Conservation (phyloP, 179 eudicot species). For the Vitellaria paradoxa region DNA sequence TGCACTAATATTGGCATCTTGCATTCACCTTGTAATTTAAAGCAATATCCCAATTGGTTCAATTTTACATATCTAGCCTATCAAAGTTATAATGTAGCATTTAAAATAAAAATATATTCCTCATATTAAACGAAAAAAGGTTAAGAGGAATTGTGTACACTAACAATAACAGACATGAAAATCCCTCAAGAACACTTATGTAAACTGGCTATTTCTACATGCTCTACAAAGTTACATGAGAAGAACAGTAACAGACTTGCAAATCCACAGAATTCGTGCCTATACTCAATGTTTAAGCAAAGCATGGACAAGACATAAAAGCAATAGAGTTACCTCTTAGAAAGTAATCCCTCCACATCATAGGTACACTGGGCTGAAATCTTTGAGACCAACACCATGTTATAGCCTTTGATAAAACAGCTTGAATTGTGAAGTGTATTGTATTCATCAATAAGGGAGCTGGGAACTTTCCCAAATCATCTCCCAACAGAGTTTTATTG, state of each 20-base stretch:
- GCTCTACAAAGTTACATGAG: neutral
- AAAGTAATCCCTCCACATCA: slow-evolving; percentile 93
- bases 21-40: neutral
- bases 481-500: slow-evolving; percentile 86
- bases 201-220: neutral
- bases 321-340: slow-evolving; percentile 49
- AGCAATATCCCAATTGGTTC: neutral
- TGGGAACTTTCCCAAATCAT: slow-evolving; percentile 89
- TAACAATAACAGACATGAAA: neutral
- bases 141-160: neutral
- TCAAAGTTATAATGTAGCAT: neutral
- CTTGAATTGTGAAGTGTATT: slow-evolving; percentile 92
- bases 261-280: neutral
- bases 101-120: too few relatives aligned
- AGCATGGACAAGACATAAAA: neutral
- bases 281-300: neutral
- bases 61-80: neutral
- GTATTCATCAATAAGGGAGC: slow-evolving; percentile 98
- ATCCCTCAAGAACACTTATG: neutral
- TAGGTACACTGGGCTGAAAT: slow-evolving; percentile 51
- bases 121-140: neutral
- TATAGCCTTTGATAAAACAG: slow-evolving; percentile 71
- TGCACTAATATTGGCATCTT: neutral
- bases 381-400: slow-evolving; percentile 81
- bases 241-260: neutral